Percentiles rank a stretch among this genome's conserved stretches.
Evolutionary conservation across 1,284 basidiomycete species (phyloP).

Genomic region (Rhodofomes roseus): DNA sequence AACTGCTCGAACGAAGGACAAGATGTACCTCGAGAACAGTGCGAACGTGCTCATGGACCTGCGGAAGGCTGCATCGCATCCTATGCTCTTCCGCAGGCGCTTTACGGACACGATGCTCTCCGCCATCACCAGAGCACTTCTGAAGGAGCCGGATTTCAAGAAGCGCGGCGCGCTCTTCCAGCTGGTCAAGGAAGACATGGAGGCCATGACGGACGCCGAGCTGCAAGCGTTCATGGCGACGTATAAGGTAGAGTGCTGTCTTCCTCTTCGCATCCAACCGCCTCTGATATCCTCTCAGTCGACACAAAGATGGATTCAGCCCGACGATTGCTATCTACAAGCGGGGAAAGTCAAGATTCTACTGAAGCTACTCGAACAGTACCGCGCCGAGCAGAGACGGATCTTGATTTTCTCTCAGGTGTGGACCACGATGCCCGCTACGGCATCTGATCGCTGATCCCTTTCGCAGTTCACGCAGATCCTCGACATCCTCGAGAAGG

Average conservation of each 20-base stretch:
- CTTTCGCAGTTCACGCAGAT: constrained; percentile 84
- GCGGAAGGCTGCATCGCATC: constrained; percentile 93
- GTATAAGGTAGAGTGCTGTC: constrained; percentile 62
- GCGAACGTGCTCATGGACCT: constrained; percentile 95
- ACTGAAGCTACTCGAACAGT: constrained; percentile 68
- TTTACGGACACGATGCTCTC: constrained; percentile 80
- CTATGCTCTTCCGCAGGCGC: constrained; percentile 87
- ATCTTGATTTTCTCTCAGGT: constrained; percentile 94
- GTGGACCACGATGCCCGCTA: constrained; percentile 14
- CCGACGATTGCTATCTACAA: constrained; percentile 77
- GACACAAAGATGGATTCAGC: constrained; percentile 74
- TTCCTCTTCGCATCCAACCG: neutral
- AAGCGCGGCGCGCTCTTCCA: constrained; percentile 76
- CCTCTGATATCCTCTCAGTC: constrained; percentile 45
- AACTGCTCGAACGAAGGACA: constrained; percentile 52
- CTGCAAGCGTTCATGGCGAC: constrained; percentile 77
- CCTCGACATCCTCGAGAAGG: constrained; percentile 88
- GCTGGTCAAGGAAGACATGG: constrained; percentile 88
- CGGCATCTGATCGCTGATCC: neutral
- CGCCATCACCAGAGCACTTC: constrained; percentile 74
- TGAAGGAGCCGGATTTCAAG: constrained; percentile 90
- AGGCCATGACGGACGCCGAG: constrained; percentile 94
- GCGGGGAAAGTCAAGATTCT: constrained; percentile 87
- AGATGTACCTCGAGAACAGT: constrained; percentile 73
- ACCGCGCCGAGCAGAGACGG: constrained; percentile 72